These are phyloP conservation scores for Neurospora sp. DNA, from an alignment of 495 filamentous ascomycete species.

Conservation along the genomic window DNA sequence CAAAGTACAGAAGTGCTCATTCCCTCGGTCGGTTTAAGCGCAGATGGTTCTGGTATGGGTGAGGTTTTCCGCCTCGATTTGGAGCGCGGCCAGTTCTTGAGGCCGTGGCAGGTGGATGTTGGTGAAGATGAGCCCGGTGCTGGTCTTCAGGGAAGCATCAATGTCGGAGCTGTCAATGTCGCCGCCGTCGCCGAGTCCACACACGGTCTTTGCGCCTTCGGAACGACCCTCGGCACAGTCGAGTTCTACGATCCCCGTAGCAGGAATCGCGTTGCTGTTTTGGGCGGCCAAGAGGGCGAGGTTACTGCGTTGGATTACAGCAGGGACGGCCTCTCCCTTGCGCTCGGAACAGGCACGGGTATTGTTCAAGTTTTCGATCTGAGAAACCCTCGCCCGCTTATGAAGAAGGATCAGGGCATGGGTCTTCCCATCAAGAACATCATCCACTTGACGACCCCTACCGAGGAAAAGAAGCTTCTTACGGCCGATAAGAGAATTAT, in stretches of 20 bases:
- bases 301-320: constrained; percentile 85
- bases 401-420: constrained; percentile 93
- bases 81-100: constrained; percentile 75
- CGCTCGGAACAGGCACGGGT: constrained; percentile 79
- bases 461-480: constrained; percentile 77
- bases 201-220: constrained; percentile 88
- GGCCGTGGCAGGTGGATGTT: constrained; percentile 66
- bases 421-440: constrained; percentile 87
- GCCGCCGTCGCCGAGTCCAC: constrained; percentile 83
- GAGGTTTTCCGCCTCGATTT: constrained; percentile 92
- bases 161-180: constrained; percentile 76
- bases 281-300: constrained; percentile 56
- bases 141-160: constrained; percentile 72
- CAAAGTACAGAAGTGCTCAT: constrained; percentile 80
- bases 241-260: constrained; percentile 92
- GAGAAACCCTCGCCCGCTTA: constrained; percentile 70
- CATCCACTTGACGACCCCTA: constrained; percentile 70
- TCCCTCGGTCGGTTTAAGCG: constrained; percentile 78
- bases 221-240: constrained; percentile 89
- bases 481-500: constrained; percentile 91
- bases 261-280: constrained; percentile 67
- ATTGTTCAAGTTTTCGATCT: constrained; percentile 91
- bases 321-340: constrained; percentile 73
- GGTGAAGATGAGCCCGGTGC: constrained; percentile 66
- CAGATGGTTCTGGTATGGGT: constrained; percentile 58